phyloP scores from a whole-genome alignment of 495 filamentous ascomycete genomes.

The Pseudomonodictys pantanalensis region DNA sequence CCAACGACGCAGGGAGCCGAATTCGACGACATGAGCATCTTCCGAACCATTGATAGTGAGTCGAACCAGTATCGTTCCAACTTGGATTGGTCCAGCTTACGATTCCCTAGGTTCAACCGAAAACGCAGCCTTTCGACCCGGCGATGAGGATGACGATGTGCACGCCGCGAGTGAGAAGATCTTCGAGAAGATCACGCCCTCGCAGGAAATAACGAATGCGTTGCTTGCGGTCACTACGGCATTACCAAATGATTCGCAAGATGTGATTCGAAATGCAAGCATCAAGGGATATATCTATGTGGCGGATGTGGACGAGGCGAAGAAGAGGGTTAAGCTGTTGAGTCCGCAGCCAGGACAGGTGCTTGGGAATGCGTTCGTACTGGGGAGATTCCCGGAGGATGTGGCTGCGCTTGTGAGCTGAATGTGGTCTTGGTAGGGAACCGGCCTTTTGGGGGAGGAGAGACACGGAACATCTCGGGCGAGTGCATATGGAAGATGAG shows the following conservation, averaged over 20 bases:
- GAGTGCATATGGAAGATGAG: no score
- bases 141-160: slow-evolving; percentile 43
- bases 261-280: slow-evolving; percentile 75
- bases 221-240: slow-evolving; percentile 80
- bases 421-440: background rate
- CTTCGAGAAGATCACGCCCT: slow-evolving; percentile 60
- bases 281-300: slow-evolving; percentile 93
- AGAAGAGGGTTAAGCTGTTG: slow-evolving; percentile 74
- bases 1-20: slow-evolving; percentile 78
- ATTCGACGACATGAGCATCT: slow-evolving; percentile 70
- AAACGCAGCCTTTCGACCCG: slow-evolving; percentile 38
- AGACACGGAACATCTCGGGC: background rate
- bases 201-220: slow-evolving; percentile 60
- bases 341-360: slow-evolving; percentile 77
- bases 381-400: slow-evolving; percentile 45
- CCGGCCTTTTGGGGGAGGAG: no score
- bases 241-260: slow-evolving; percentile 59
- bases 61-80: background rate
- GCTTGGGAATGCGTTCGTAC: slow-evolving; percentile 70
- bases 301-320: slow-evolving; percentile 81
- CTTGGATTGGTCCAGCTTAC: background rate
- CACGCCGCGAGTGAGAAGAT: slow-evolving; percentile 42
- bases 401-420: slow-evolving; percentile 39
- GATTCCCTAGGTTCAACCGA: background rate
- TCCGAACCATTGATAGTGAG: slow-evolving; percentile 56